Conservation (phyloP, 2,329 filamentous ascomycete genomes). For the Lachnellula subtilissima region DNA sequence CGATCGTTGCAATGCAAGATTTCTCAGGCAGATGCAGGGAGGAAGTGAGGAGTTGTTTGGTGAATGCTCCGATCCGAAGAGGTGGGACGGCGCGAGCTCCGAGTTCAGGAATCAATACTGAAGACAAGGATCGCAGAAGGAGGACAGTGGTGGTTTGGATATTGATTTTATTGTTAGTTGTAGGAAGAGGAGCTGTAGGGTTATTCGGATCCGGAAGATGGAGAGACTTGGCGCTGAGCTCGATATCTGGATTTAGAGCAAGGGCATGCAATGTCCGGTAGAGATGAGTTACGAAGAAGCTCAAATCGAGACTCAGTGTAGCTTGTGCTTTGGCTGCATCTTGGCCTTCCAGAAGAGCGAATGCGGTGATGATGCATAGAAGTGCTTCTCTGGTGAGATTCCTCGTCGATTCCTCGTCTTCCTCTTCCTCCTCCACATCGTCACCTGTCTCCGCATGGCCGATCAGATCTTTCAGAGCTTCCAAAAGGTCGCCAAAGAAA, state of each 20-base stretch:
- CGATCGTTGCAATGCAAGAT: slow-evolving; percentile 73
- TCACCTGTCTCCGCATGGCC: slow-evolving; percentile 61
- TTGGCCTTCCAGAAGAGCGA: slow-evolving; percentile 91
- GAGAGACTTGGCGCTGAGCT: slow-evolving; percentile 69
- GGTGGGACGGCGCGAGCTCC: slow-evolving; percentile 73
- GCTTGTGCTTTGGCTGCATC: slow-evolving; percentile 81
- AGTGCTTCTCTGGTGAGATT: slow-evolving; percentile 82
- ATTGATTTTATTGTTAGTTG: slow-evolving; percentile 71
- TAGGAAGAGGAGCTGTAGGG: slow-evolving; percentile 36
- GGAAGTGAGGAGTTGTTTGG: slow-evolving; percentile 80
- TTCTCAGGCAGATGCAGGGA: slow-evolving; percentile 88
- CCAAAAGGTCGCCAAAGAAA: slow-evolving; percentile 94
- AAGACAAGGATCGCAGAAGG: slow-evolving; percentile 78
- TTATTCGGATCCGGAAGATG: slow-evolving; percentile 63
- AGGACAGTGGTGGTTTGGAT: slow-evolving; percentile 92
- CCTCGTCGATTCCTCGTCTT: slow-evolving; percentile 52
- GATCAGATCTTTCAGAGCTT: slow-evolving; percentile 90
- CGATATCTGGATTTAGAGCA: slow-evolving; percentile 78
- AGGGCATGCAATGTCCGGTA: slow-evolving; percentile 80
- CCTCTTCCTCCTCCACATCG: slow-evolving; percentile 38
- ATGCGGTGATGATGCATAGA: slow-evolving; percentile 92
- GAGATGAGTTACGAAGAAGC: slow-evolving; percentile 91
- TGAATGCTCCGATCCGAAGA: slow-evolving; percentile 81
- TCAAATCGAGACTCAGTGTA: slow-evolving; percentile 81
- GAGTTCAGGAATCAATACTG: slow-evolving; percentile 71